Base-by-base conservation (phyloP, 2,329 filamentous ascomycete genomes). In the Cordyceps cateniannulata region DNA sequence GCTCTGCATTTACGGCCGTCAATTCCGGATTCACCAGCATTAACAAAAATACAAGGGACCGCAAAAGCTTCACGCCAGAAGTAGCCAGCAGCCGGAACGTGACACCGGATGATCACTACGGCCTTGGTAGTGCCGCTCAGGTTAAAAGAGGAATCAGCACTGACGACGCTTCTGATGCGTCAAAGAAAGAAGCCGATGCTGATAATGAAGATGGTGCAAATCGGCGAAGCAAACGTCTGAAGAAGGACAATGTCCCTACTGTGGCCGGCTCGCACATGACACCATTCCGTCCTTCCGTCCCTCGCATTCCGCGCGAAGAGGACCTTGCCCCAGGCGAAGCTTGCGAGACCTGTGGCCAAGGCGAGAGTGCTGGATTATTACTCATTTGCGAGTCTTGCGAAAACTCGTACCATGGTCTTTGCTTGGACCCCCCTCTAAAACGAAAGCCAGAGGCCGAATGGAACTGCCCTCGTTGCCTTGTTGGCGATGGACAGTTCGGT, bases 241-340 rank as follows among this genome's bases (percentile, higher is more conserved):
- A 95, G 74, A 96, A 96, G 62, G 83, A 85, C 74, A 78, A 80
- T 48, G 83, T 87, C 40, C 91, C 93, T 48, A 96, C 91, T 38
- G 91, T 99, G 66, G 92, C 92, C 65, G 95, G 95, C 59, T 98
- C 93, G 57, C 92, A 98, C 76, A 98, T 98, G 92, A 95, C 91
- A 63, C 85, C 93, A 69, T 92, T 96, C 70, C 90, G 93, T 58
- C 91, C 93, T 61, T 87, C 89, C 27, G 87, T 87, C 18, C 90
- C 88, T 20, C 83, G 85, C 64, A 79, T 86, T 62, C 80, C 81
- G 22, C 79, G 83, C 59, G 84, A 85, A 61, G 82, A 85, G 61
- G 65, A 72, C 25, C 67, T 71, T 10, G 66, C 70, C n/a, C 69
- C 76, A 8, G 77, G 76, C 56, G 81, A 84, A 85, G 89, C 87